Conservation (phyloP, 345 rosid species). For the Microcos paniculata region DNA sequence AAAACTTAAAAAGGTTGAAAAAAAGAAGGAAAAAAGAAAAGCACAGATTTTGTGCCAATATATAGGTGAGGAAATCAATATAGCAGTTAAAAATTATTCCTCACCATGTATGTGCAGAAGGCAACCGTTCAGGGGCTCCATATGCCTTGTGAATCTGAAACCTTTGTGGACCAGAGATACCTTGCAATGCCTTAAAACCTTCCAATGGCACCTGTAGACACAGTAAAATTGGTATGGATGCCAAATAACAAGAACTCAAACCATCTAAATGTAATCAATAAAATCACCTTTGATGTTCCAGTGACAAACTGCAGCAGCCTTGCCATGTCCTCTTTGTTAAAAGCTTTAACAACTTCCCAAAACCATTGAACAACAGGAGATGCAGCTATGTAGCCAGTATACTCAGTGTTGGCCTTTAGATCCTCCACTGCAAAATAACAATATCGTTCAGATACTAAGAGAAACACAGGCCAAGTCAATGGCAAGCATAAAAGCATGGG, state of each 20-base stretch:
- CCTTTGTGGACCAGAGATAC: constrained; percentile 94
- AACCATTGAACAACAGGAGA: constrained; percentile 92
- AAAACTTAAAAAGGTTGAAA: neutral
- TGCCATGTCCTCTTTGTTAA: constrained; percentile 96
- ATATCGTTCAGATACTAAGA: constrained; percentile 6
- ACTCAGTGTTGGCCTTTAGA: constrained; percentile 80
- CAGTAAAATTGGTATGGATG: neutral
- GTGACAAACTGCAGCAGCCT: constrained; percentile 91
- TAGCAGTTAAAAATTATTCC: constrained; percentile 7
- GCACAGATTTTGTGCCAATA: neutral
- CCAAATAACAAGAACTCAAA: neutral
- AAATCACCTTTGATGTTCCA: constrained; percentile 88
- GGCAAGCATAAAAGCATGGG: constrained; percentile 3
- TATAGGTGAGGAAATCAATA: neutral
- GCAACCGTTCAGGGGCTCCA: constrained; percentile 89
- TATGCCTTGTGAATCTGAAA: constrained; percentile 97
- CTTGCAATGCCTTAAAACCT: constrained; percentile 92
- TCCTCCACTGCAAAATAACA: constrained; percentile 67
- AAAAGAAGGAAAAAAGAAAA: neutral
- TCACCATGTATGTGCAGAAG: constrained; percentile 97
- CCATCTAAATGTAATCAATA: neutral
- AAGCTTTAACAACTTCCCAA: constrained; percentile 90
- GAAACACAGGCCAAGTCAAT: constrained; percentile 12
- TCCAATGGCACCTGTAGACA: constrained; percentile 81
- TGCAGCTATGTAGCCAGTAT: constrained; percentile 78